phyloP scores from a whole-genome alignment of 139 green algal species.

The Deuterostichococcus epilithicus region DNA sequence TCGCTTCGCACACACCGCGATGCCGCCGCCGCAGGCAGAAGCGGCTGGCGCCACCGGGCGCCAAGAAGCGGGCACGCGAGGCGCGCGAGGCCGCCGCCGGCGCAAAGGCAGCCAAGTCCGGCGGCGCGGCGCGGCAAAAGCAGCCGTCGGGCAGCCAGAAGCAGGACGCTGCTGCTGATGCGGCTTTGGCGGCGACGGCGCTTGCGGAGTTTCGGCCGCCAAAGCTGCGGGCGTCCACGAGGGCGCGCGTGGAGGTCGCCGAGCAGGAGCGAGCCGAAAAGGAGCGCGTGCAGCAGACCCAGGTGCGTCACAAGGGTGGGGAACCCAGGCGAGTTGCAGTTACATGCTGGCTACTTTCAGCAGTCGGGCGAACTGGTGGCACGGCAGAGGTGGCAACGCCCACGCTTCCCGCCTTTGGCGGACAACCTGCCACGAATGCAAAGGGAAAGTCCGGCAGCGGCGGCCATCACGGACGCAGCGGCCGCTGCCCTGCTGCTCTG shows the following conservation, averaged over 20 bases:
- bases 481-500: too few relatives aligned
- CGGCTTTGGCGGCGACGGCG: too few relatives aligned
- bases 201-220: constrained; percentile 9
- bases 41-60: constrained; percentile 33
- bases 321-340: too few relatives aligned
- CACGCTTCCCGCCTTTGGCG: too few relatives aligned
- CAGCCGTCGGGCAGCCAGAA: constrained; percentile 8
- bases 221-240: constrained; percentile 49
- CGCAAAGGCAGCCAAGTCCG: neutral
- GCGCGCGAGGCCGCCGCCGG: neutral
- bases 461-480: too few relatives aligned
- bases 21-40: constrained; percentile 30
- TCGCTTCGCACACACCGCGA: too few relatives aligned
- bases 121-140: neutral
- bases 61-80: constrained; percentile 19
- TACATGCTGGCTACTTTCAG: too few relatives aligned
- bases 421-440: too few relatives aligned
- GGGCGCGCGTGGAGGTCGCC: constrained; percentile 45
- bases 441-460: too few relatives aligned
- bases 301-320: neutral
- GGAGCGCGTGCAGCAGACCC: neutral
- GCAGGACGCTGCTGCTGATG: too few relatives aligned
- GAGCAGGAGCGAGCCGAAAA: constrained; percentile 33
- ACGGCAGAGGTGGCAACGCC: too few relatives aligned
- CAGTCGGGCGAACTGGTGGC: too few relatives aligned